These are phyloP conservation scores for Flaveria bidentis DNA, from an alignment of 129 eudicot genomes.

Conservation along the genomic window DNA sequence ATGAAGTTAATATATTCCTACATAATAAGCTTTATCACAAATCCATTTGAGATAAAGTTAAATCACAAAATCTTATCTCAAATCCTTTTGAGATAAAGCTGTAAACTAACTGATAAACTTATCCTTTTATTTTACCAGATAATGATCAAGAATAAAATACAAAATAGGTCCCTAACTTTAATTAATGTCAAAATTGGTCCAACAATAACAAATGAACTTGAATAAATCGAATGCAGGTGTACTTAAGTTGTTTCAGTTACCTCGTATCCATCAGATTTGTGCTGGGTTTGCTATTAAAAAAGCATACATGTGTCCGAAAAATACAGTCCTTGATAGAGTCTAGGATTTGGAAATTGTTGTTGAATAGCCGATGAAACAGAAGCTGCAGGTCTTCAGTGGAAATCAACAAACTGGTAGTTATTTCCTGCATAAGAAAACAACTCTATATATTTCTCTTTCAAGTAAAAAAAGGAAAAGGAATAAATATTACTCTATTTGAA, in stretches of 20 bases:
- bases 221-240: background rate
- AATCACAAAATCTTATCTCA: no score
- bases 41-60: no score
- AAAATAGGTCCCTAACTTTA: no score
- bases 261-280: slow-evolving; percentile 34
- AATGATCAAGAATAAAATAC: no score
- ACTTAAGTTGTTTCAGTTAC: slow-evolving; percentile 31
- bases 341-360: slow-evolving; percentile 40
- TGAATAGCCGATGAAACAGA: slow-evolving; percentile 42
- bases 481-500: background rate
- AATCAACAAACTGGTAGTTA: slow-evolving; percentile 24
- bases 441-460: background rate
- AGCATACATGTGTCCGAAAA: slow-evolving; percentile 17
- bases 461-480: background rate
- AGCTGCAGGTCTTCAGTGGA: slow-evolving; percentile 45
- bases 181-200: no score
- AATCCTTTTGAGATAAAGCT: no score
- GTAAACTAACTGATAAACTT: no score
- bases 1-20: no score
- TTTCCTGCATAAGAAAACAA: background rate
- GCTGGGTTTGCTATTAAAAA: slow-evolving; percentile 29
- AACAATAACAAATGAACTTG: background rate
- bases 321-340: slow-evolving; percentile 44
- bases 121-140: no score
- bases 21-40: no score